These are phyloP conservation scores for Larix kaempferi DNA, from an alignment of 75 land plant genomes.

Conservation along the genomic window DNA sequence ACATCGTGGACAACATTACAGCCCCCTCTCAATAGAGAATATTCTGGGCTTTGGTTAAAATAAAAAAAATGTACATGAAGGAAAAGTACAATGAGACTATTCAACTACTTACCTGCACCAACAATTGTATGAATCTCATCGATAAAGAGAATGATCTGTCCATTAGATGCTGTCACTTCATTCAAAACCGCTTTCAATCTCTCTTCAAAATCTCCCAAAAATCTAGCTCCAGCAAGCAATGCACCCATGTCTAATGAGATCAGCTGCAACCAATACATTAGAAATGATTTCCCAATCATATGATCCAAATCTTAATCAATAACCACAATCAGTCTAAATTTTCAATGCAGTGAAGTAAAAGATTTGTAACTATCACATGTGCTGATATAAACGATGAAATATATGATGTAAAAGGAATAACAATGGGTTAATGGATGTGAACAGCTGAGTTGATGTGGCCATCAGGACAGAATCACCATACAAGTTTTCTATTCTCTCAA, in stretches of 20 bases:
- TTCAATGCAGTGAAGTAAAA: neutral
- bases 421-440: neutral
- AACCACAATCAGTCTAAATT: conserved; percentile 1
- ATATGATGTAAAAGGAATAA: neutral
- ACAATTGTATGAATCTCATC: conserved; percentile 72
- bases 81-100: neutral
- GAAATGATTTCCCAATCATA: neutral
- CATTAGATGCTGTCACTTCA: conserved; percentile 61
- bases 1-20: neutral
- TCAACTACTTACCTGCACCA: conserved; percentile 48
- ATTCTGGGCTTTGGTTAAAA: neutral
- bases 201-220: conserved; percentile 68
- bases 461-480: neutral
- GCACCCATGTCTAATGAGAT: conserved; percentile 68
- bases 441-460: neutral
- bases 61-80: neutral
- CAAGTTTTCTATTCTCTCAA: neutral
- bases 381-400: neutral
- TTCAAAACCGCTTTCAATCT: conserved; percentile 63
- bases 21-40: neutral
- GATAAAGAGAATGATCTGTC: conserved; percentile 60
- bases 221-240: conserved; percentile 65
- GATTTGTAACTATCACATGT: neutral
- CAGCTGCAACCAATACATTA: conserved; percentile 18
- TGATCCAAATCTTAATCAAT: neutral